Base-by-base conservation (phyloP, 768 basidiomycete genomes). In the Gymnopilus dilepis region DNA sequence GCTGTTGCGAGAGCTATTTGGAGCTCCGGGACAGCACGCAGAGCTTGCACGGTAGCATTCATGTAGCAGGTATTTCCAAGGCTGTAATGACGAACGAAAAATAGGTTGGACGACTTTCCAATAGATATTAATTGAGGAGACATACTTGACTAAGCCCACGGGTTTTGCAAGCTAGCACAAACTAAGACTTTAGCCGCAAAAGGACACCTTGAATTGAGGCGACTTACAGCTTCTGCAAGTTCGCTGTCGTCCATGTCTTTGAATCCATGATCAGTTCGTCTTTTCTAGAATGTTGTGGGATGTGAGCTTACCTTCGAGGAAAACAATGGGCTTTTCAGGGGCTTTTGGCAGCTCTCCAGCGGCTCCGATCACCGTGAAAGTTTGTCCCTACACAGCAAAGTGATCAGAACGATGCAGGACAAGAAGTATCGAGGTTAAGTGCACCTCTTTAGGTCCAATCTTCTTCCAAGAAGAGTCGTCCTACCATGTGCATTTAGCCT, bases 1-100 rank as follows among this genome's bases (percentile, higher is more conserved):
- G 56, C 56, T 86, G 77, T 75, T 68, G 74, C 74, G 21, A 98
- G 81, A 0, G 93, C 91, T 1, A 81, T 72, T 69, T 91, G 89
- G 4, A 99, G 83, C 67, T 97, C 95, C 2, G 96, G 95, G 52
- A 99, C 90, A 3, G 92, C 88, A 22, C 94, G 91, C 63, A 99
- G 83, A n/a, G 92, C 89, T 78, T 99, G 97, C 1, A 99, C 80
- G 1, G 93, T 94, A 0, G 97, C 88, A 72, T 97, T 99, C 90
- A 98, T 94, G 77, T 99, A 99, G 70, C 97, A 98, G 0, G 96
- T 98, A 72, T 98, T 98, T 34, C 97, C 95, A 37, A 96, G 78
- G 69, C 85, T 87, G 64, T n/a, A n/a, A 15, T 59, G 52, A 40
- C 9, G 47, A 26, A 38, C 33, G 28, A 26, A 17, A 26, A 51